Evolutionary conservation across 306 rosid genomes (phyloP).

Genomic region (Astragalus glycyphyllos): DNA sequence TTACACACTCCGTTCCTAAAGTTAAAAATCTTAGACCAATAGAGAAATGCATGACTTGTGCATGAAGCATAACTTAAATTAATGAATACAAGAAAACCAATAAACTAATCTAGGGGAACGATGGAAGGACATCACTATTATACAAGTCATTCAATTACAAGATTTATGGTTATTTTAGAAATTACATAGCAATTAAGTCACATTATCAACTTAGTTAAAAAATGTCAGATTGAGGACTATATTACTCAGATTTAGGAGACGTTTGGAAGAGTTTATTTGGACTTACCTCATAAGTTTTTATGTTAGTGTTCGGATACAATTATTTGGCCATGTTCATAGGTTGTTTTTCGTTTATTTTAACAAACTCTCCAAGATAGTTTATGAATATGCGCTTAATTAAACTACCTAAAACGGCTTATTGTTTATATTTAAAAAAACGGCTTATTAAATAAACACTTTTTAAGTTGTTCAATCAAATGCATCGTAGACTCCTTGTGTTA

Average conservation of each 20-base stretch:
- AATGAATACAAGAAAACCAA: slow-evolving; percentile 4
- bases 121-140: neutral
- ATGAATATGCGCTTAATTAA: too few species aligned
- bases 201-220: neutral
- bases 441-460: neutral
- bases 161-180: neutral
- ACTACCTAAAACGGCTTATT: too few species aligned
- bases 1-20: slow-evolving; percentile 4
- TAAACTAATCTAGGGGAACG: neutral
- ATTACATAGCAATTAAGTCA: neutral
- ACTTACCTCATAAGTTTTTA: neutral
- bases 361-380: too few species aligned
- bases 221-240: neutral
- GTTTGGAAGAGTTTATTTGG: neutral
- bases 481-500: too few species aligned
- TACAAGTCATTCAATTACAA: neutral
- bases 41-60: slow-evolving; percentile 26
- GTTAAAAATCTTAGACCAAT: neutral
- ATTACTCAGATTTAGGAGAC: slow-evolving; percentile 3
- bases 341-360: too few species aligned
- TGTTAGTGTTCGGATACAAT: too few species aligned
- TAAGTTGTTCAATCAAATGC: neutral
- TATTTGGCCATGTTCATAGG: too few species aligned
- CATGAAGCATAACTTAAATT: neutral
- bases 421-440: neutral